Base-by-base conservation (phyloP, 1,139 yeast genomes). In the Debaryomycetaceae sp. region DNA sequence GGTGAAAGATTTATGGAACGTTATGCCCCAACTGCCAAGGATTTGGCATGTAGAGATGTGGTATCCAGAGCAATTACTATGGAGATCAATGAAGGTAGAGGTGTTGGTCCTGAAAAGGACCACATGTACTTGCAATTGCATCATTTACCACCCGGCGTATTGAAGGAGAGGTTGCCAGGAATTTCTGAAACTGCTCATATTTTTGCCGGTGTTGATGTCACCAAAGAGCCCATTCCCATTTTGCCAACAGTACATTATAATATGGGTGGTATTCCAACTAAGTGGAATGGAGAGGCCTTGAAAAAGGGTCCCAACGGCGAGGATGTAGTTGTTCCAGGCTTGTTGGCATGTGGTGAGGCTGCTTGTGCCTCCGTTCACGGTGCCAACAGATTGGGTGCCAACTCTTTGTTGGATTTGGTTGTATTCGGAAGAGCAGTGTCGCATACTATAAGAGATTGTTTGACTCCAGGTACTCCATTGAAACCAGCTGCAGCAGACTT, bases 1-100 rank as follows among this genome's bases (percentile, higher is more conserved):
- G 98, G 98, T 78, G 98, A 92, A 76, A 84, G 98, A 70, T 92
- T 92, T 70, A 92, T 92, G 98, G 98, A 92, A 76, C 85, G 98
- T 70, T 92, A 92, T 63, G 98, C 98, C 44, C 98, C 98, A 53
- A 86, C 92, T 43, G 98, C 98, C 53, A 92, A 91, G 76, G 98
- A 92, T 72, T 78, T 92, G 67, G 98, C 98, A 44, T 89, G 95
- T 49, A 85, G 98, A 76, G 98, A 92, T 92, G 52, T 92, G 52
- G 98, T 92, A 45, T 89, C 98, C 34, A 83, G 98, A 70, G 95
- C 98, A 55, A 92, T 92, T 70, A 92, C 98, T 48, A 81, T 92
- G 89, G 98, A 92, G 74, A 92, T 92, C 65, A 87, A 95, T 63
- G 98, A 87, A 58, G 98, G 98, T 57, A 87, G 98, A 74, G 98